Evolutionary conservation across 495 filamentous ascomycete species (phyloP).

Genomic region (Pseudoneurospora amorphoporcata): DNA sequence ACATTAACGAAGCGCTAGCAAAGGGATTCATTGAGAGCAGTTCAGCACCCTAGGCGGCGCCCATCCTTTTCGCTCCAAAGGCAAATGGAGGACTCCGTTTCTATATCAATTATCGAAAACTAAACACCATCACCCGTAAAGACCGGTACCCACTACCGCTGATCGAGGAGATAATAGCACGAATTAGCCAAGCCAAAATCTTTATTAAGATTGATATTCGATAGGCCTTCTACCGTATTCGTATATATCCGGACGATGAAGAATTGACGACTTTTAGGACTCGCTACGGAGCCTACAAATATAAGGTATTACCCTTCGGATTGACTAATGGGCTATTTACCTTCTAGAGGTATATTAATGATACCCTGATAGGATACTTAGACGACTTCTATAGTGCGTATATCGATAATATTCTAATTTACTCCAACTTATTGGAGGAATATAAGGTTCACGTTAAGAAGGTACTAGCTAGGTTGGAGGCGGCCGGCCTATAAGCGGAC

Average conservation of each 20-base stretch:
- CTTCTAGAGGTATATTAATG: too few species aligned
- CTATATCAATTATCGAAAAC: conserved; percentile 34
- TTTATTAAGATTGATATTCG: too few species aligned
- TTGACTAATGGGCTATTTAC: too few species aligned
- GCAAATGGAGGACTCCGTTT: conserved; percentile 23
- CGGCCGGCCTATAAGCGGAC: conserved; percentile 13
- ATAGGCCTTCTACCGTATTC: conserved; percentile 19
- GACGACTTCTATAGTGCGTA: too few species aligned
- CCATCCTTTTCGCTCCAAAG: too few species aligned
- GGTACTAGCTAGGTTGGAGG: conserved; percentile 4
- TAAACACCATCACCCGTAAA: conserved; percentile 34
- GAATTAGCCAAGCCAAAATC: conserved; percentile 17
- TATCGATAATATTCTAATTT: too few species aligned
- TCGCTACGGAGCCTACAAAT: too few species aligned
- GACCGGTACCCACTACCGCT: conserved; percentile 36
- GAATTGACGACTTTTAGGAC: too few species aligned
- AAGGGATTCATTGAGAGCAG: conserved; percentile 5
- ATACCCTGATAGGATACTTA: too few species aligned
- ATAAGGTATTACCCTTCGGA: too few species aligned
- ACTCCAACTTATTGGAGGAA: not conserved
- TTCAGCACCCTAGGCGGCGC: conserved; percentile 7
- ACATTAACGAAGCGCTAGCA: not conserved
- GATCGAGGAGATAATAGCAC: conserved; percentile 31
- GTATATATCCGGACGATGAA: too few species aligned
- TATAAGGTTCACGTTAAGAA: not conserved